Conservation (phyloP, 139 green algal species). For the Chlorella vulgaris region DNA sequence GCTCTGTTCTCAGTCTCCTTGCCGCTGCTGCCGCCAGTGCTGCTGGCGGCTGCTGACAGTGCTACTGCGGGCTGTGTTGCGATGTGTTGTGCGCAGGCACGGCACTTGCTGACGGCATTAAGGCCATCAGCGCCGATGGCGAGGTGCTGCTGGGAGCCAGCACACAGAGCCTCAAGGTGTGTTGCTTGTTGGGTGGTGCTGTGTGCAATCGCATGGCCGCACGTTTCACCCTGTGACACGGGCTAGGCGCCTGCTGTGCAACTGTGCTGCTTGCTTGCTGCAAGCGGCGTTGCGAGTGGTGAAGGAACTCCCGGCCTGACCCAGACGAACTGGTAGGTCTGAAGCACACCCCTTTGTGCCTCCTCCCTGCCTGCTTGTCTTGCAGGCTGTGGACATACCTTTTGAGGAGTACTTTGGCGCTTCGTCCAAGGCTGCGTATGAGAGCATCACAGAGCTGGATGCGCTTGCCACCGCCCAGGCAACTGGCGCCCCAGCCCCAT, state of each 20-base stretch:
- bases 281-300: too few species aligned
- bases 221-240: too few species aligned
- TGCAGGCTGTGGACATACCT: not conserved
- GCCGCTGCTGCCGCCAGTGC: too few species aligned
- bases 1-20: too few species aligned
- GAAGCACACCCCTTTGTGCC: too few species aligned
- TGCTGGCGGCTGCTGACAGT: too few species aligned
- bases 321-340: too few species aligned
- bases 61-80: too few species aligned
- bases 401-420: conserved; percentile 1
- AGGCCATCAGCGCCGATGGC: not conserved
- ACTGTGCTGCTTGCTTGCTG: too few species aligned
- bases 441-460: not conserved
- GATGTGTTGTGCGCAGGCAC: not conserved
- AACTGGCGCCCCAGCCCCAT: not conserved
- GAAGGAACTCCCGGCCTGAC: not conserved
- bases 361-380: not conserved
- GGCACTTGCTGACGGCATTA: not conserved
- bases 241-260: too few species aligned
- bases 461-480: not conserved
- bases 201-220: not conserved
- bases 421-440: not conserved
- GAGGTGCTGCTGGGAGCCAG: not conserved
- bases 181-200: not conserved
- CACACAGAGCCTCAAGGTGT: not conserved